These are phyloP conservation scores for Oryza officinalis DNA, from an alignment of 176 grass and related monocot species.

Conservation along the genomic window DNA sequence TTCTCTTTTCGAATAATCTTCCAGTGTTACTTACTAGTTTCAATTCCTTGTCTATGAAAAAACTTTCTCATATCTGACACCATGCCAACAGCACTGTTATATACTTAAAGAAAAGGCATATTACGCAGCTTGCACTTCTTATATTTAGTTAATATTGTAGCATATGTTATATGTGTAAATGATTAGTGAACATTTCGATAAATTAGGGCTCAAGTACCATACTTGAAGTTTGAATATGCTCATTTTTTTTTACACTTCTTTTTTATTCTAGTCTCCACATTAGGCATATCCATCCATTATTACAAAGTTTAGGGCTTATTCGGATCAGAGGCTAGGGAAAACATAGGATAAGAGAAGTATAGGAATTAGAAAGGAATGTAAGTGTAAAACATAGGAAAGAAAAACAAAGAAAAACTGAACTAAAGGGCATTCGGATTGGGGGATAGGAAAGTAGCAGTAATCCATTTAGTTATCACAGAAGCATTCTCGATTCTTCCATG, in stretches of 20 bases:
- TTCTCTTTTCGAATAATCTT: background rate
- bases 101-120: background rate
- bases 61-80: background rate
- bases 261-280: too few species aligned
- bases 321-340: too few species aligned
- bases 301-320: too few species aligned
- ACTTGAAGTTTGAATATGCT: background rate
- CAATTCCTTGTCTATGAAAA: background rate
- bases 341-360: too few species aligned
- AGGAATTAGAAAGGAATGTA: too few species aligned
- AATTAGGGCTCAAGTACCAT: background rate
- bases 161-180: background rate
- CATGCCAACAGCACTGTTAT: background rate
- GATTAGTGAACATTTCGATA: background rate
- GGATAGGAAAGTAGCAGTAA: too few species aligned
- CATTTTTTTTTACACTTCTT: background rate
- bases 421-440: too few species aligned
- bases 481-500: too few species aligned
- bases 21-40: background rate
- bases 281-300: too few species aligned
- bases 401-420: too few species aligned
- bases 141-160: background rate
- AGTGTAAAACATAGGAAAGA: too few species aligned
- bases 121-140: background rate
- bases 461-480: too few species aligned